Conservation (phyloP, 306 rosid species). For the Heteromeles arbutifolia region DNA sequence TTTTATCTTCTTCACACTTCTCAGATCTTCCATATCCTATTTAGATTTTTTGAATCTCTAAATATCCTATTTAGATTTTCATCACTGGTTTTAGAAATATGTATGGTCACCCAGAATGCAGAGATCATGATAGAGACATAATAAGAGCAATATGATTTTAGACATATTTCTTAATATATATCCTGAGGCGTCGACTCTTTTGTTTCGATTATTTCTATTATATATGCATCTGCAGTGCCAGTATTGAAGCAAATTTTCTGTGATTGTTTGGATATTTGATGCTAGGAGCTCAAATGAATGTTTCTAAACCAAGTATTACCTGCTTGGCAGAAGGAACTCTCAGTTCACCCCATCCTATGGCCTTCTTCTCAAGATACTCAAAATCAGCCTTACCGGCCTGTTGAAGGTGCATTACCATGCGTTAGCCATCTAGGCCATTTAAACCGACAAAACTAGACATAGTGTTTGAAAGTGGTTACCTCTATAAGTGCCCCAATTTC, state of each 20-base stretch:
- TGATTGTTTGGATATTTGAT: not conserved
- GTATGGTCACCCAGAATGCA: too few relatives aligned
- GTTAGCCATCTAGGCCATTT: conserved; percentile 14
- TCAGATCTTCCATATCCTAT: too few relatives aligned
- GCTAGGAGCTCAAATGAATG: not conserved
- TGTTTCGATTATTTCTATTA: not conserved
- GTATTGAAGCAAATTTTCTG: not conserved
- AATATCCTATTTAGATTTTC: too few relatives aligned
- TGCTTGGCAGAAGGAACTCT: conserved; percentile 88
- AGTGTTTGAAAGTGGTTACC: conserved; percentile 29
- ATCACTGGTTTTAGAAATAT: too few relatives aligned
- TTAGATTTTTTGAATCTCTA: too few relatives aligned
- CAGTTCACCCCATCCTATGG: conserved; percentile 83
- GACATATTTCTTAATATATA: not conserved
- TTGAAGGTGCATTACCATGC: conserved; percentile 17
- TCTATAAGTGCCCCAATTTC: conserved; percentile 75
- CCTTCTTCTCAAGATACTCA: conserved; percentile 79
- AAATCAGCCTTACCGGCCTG: conserved; percentile 95
- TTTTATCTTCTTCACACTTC: too few relatives aligned
- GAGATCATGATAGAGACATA: too few relatives aligned
- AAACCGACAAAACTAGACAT: not conserved
- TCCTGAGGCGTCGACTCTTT: not conserved
- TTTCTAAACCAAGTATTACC: conserved; percentile 33
- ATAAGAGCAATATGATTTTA: not conserved
- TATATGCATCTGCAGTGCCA: too few relatives aligned